Base-by-base conservation (phyloP, 805 yeast genomes). In the Wickerhamomyces sydowiorum region DNA sequence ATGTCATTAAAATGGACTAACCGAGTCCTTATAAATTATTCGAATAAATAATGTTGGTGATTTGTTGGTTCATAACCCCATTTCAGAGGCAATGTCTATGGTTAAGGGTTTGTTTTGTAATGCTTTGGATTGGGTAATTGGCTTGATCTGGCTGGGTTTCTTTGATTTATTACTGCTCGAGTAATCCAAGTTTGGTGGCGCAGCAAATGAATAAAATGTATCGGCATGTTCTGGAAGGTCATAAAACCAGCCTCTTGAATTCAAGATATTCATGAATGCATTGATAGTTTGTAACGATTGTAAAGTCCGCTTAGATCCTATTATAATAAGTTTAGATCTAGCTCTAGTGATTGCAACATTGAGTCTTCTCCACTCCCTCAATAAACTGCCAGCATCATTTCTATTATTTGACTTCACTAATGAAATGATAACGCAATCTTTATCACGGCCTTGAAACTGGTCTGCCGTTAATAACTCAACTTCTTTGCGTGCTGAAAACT, bases 281-380 rank as follows among this genome's bases (percentile, higher is more conserved):
- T 72, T 70, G 37, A 84, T 68, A 10, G 80, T 73, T 3, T 67
- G 69, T 32, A 73, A 72, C 21, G 65, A 66, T 23, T 66, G 60
- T 48, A 88, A 63, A 0, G 96, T 85, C 9, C 66, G 64, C 41
- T 70, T 71, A 2, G 96, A 86, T 0, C 99, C 99, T 29, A 93
- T 65, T 15, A 93, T 77, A 14, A 93, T 75, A 34, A 95, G 71
- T 61, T 93, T 93, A 18, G 84, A 74, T 57, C 78, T 80, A 0
- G 99, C 91, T 48, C 99, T 71, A 0, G 98, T 93, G 58, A 93
- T 82, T 0, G 97, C 95, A 28, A 93, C 99, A 61, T 93, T 93
- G 37, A 93, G 75, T 45, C 99, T 73, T 48, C 97, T 71, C 90
- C 96, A 83, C 53, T 93, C 98, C 47, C 75, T 78, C 34, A 93